Percentiles rank a stretch among this genome's conserved stretches.
Conservation (phyloP, 768 basidiomycete species). For the Tricholoma hemisulphureum region DNA sequence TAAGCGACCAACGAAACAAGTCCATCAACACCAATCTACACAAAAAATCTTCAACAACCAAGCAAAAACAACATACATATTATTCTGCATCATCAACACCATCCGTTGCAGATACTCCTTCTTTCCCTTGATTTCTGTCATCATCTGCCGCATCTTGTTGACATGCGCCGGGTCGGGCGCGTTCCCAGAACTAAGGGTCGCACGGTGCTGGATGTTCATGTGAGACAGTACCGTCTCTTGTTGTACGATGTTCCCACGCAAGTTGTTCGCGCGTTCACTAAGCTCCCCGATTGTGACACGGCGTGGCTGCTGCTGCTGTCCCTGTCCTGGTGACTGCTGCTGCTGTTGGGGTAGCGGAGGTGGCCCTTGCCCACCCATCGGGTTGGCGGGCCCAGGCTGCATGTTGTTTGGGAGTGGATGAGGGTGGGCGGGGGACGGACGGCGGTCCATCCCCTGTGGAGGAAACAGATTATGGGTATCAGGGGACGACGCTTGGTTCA, state of each 20-base stretch:
- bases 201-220: background rate
- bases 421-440: conserved; percentile 48
- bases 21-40: background rate
- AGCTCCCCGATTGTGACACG: conserved; percentile 11
- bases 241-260: conserved; percentile 6
- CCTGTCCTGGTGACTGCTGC: conserved; percentile 9
- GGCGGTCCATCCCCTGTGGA: conserved; percentile 49
- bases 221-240: conserved; percentile 12
- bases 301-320: background rate
- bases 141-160: conserved; percentile 19
- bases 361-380: conserved; percentile 8
- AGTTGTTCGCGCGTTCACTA: conserved; percentile 9
- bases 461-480: conserved; percentile 44
- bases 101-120: conserved; percentile 43
- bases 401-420: conserved; percentile 20
- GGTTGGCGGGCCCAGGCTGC: conserved; percentile 5
- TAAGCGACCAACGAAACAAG: background rate
- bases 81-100: conserved; percentile 23
- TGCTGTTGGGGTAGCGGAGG: conserved; percentile 7
- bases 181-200: background rate
- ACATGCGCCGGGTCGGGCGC: conserved; percentile 19
- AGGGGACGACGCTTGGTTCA: conserved; percentile 36
- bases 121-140: conserved; percentile 28
- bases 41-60: too few relatives aligned
- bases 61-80: conserved; percentile 31